These are phyloP conservation scores for Insectozyma bohioensis DNA, from an alignment of 1,139 yeast species.

Conservation along the genomic window DNA sequence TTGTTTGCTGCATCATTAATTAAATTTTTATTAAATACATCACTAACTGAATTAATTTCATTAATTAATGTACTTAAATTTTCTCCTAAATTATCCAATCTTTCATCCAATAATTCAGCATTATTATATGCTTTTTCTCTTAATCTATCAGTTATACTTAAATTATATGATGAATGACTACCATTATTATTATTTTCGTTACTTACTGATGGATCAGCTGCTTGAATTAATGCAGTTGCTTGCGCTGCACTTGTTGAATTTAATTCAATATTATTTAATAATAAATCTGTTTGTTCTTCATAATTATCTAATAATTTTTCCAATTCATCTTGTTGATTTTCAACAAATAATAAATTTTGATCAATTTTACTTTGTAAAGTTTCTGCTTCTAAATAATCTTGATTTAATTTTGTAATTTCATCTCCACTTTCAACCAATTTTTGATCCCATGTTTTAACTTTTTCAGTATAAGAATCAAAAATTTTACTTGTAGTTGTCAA, in stretches of 20 bases:
- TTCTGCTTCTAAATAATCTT: conserved; percentile 80
- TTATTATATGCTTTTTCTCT: conserved; percentile 87
- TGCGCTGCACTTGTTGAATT: conserved; percentile 13
- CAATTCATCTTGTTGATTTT: conserved; percentile 88
- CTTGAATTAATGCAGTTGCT: conserved; percentile 11
- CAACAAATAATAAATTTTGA: conserved; percentile 81
- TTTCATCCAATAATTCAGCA: conserved; percentile 84
- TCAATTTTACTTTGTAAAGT: conserved; percentile 83
- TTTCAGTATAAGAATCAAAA: conserved; percentile 74
- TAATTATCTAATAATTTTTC: conserved; percentile 80
- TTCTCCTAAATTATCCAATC: conserved; percentile 72
- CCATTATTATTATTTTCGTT: conserved; percentile 6
- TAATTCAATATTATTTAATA: conserved; percentile 45
- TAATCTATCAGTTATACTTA: conserved; percentile 69
- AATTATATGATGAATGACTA: conserved; percentile 17
- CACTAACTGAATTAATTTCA: conserved; percentile 86
- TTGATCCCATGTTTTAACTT: conserved; percentile 82
- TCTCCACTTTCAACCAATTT: conserved; percentile 83
- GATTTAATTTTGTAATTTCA: conserved; percentile 73
- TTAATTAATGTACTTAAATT: conserved; percentile 74
- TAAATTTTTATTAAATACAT: conserved; percentile 65
- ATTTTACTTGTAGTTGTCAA: conserved; percentile 69
- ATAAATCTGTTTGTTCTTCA: conserved; percentile 77
- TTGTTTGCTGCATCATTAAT: conserved; percentile 27
- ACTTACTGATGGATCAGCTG: conserved; percentile 1